Evolutionary conservation across 2,329 filamentous ascomycete species (phyloP).

Genomic region (Sclerotinia spermophila): DNA sequence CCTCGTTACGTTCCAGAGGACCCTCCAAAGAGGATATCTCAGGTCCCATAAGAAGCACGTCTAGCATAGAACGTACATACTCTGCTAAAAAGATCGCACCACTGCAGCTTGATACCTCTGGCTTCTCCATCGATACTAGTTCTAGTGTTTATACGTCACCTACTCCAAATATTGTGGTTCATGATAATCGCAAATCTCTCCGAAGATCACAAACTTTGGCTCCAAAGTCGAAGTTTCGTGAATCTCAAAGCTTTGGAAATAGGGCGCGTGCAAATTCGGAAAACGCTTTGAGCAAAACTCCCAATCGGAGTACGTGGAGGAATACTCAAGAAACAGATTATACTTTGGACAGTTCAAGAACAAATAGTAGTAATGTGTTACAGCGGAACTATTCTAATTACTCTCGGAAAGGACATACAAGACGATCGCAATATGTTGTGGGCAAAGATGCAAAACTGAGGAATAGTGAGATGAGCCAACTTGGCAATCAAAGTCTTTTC

Average conservation of each 20-base stretch:
- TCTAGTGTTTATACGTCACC: slow-evolving; percentile 14
- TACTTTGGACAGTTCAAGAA: slow-evolving; percentile 24
- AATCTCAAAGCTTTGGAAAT: slow-evolving; percentile 20
- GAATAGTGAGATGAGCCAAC: slow-evolving; percentile 20
- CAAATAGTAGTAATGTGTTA: slow-evolving; percentile 24
- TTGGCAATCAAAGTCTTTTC: slow-evolving; percentile 12
- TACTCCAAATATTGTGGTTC: neutral
- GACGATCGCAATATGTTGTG: slow-evolving; percentile 24
- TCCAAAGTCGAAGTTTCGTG: slow-evolving; percentile 19
- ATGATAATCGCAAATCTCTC: slow-evolving; percentile 12
- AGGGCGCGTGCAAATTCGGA: slow-evolving; percentile 30
- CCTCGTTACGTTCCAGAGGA: slow-evolving; percentile 16
- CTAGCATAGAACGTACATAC: slow-evolving; percentile 20
- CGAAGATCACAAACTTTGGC: slow-evolving; percentile 17
- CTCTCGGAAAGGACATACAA: slow-evolving; percentile 31
- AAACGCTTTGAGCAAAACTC: slow-evolving; percentile 26
- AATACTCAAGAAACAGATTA: slow-evolving; percentile 30
- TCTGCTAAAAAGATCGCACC: slow-evolving; percentile 23
- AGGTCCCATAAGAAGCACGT: slow-evolving; percentile 25
- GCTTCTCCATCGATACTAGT: slow-evolving; percentile 22
- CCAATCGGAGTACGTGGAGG: slow-evolving; percentile 28
- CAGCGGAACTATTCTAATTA: slow-evolving; percentile 34
- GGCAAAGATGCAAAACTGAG: slow-evolving; percentile 19
- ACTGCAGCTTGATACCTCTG: slow-evolving; percentile 30
- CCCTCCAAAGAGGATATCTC: slow-evolving; percentile 30